Evolutionary conservation across 345 rosid species (phyloP).

Genomic region (Hirschfeldia incana): DNA sequence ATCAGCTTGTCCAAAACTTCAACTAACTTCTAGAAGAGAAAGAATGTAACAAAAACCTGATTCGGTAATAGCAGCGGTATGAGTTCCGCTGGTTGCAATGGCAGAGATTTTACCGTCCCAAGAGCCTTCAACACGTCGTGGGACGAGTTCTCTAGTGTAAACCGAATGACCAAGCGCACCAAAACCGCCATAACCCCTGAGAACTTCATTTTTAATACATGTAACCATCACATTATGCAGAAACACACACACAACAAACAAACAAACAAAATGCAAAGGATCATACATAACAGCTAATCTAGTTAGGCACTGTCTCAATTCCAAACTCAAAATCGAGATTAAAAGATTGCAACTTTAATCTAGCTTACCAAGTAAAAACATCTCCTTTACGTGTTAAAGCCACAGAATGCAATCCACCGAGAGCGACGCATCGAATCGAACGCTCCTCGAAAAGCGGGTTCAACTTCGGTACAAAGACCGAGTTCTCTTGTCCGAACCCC

Average conservation of each 20-base stretch:
- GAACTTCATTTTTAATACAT: constrained; percentile 51
- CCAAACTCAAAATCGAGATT: not conserved
- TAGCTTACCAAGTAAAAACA: constrained; percentile 75
- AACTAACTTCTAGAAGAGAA: not conserved
- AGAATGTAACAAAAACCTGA: constrained; percentile 49
- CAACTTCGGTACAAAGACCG: constrained; percentile 64
- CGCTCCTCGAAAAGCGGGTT: constrained; percentile 61
- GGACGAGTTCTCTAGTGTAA: constrained; percentile 78
- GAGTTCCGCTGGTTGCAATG: constrained; percentile 84
- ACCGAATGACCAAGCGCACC: constrained; percentile 95
- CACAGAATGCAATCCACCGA: constrained; percentile 87
- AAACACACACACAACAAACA: not conserved
- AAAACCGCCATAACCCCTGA: constrained; percentile 97
- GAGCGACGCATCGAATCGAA: constrained; percentile 53
- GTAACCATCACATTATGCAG: constrained; percentile 37
- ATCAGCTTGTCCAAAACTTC: not conserved
- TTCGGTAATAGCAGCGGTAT: constrained; percentile 79
- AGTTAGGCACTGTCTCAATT: not conserved
- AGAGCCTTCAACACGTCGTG: constrained; percentile 74
- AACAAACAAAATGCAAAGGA: too few species aligned
- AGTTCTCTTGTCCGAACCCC: constrained; percentile 81
- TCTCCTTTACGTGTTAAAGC: constrained; percentile 70
- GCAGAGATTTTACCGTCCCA: constrained; percentile 56
- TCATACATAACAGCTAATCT: not conserved
- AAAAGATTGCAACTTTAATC: not conserved